Evolutionary conservation across 2,329 filamentous ascomycete species (phyloP).

Genomic region (Xylaria sp.): DNA sequence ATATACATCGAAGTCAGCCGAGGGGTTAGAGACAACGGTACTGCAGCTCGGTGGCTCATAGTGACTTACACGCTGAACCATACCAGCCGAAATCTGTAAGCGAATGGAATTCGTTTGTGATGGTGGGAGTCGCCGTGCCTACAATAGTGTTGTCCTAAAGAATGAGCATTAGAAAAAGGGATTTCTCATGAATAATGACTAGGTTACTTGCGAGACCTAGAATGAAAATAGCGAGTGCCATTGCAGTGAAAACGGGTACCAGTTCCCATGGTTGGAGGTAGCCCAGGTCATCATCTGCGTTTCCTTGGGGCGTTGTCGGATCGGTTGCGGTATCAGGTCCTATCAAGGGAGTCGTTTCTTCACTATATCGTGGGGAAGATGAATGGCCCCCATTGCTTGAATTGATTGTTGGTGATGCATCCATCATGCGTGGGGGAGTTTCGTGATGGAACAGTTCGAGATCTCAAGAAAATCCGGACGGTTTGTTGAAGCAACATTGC

Average conservation of each 20-base stretch:
- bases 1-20: neutral
- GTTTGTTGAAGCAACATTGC: neutral
- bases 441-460: neutral
- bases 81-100: slow-evolving; percentile 39
- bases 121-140: slow-evolving; percentile 37
- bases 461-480: neutral
- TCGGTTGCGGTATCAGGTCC: neutral
- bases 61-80: slow-evolving; percentile 32
- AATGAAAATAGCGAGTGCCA: slow-evolving; percentile 31
- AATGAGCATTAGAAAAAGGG: slow-evolving; percentile 6
- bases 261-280: slow-evolving; percentile 25
- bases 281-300: neutral
- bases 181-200: neutral
- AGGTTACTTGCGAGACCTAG: slow-evolving; percentile 23
- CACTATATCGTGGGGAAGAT: neutral
- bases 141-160: slow-evolving; percentile 37
- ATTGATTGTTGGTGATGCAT: neutral
- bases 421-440: neutral
- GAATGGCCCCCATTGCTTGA: neutral
- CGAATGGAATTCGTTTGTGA: slow-evolving; percentile 38
- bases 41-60: neutral
- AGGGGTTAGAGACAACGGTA: neutral
- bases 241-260: slow-evolving; percentile 24
- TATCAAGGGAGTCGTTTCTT: neutral
- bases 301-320: neutral